Percentiles rank a stretch among this genome's conserved stretches.
phyloP scores from a whole-genome alignment of 805 yeast species.

The Candida broadrunensis region DNA sequence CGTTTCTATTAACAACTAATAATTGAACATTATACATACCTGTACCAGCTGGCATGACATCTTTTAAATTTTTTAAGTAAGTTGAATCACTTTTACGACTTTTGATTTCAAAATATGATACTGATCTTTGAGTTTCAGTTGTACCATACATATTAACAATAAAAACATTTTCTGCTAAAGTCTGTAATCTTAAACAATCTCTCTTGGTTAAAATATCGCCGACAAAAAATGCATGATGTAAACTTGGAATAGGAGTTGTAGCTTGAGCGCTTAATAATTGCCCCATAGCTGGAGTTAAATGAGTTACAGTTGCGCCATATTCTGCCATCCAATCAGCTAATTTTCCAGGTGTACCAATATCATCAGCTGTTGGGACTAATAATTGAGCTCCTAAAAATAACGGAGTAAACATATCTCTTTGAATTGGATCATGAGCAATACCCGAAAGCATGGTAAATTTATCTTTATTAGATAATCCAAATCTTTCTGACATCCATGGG shows the following conservation, averaged over 20 bases:
- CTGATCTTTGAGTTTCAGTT: slow-evolving; percentile 98
- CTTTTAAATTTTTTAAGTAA: slow-evolving; percentile 82
- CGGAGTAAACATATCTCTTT: slow-evolving; percentile 98
- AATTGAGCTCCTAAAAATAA: slow-evolving; percentile 91
- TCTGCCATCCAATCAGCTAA: slow-evolving; percentile 96
- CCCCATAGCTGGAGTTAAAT: slow-evolving; percentile 99
- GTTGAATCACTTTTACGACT: slow-evolving; percentile 65
- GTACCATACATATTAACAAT: slow-evolving; percentile 99
- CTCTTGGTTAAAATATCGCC: slow-evolving; percentile 97
- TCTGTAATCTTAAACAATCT: slow-evolving; percentile 90
- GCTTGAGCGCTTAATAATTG: slow-evolving; percentile 96
- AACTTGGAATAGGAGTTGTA: slow-evolving; percentile 72
- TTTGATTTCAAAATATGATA: slow-evolving; percentile 86
- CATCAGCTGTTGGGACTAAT: slow-evolving; percentile 93
- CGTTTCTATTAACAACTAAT: slow-evolving; percentile 88
- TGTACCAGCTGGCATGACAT: slow-evolving; percentile 96
- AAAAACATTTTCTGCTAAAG: slow-evolving; percentile 82
- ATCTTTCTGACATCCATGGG: slow-evolving; percentile 96
- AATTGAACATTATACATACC: slow-evolving; percentile 97
- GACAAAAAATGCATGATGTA: slow-evolving; percentile 96
- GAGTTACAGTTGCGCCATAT: slow-evolving; percentile 92
- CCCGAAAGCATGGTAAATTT: slow-evolving; percentile 97
- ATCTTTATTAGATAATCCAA: slow-evolving; percentile 74
- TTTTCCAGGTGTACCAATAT: slow-evolving; percentile 97
- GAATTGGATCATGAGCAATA: slow-evolving; percentile 99